phyloP scores from a whole-genome alignment of 148 eudicot species.

The Dianthus caryophyllus region DNA sequence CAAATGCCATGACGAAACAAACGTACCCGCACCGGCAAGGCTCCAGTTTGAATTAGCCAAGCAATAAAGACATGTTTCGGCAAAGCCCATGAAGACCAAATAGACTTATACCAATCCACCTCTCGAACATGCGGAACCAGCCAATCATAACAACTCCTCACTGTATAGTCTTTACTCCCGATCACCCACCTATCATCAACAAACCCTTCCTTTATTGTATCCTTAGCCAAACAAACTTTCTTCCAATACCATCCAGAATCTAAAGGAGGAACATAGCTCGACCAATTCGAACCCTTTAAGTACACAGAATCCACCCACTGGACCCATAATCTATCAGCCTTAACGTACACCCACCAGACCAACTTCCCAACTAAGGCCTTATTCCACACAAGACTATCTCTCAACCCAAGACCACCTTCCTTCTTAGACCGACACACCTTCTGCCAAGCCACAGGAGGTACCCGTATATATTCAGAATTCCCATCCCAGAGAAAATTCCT shows the following conservation, averaged over 20 bases:
- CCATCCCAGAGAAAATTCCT: too few relatives aligned
- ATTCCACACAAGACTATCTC: too few relatives aligned
- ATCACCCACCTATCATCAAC: neutral
- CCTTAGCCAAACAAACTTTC: neutral
- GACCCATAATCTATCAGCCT: too few relatives aligned
- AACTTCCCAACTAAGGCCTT: too few relatives aligned
- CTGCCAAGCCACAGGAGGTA: neutral
- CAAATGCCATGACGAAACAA: too few relatives aligned
- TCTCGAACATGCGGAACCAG: too few relatives aligned
- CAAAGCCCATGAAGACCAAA: too few relatives aligned
- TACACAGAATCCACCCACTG: neutral
- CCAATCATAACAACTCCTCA: too few relatives aligned
- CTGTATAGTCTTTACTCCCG: neutral
- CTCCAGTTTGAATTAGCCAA: neutral
- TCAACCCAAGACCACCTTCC: neutral
- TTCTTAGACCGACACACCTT: neutral
- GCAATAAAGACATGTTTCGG: neutral
- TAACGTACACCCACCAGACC: too few relatives aligned
- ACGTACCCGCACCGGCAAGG: too few relatives aligned
- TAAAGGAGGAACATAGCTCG: neutral
- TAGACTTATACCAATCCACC: too few relatives aligned
- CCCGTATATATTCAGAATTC: neutral
- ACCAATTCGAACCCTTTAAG: neutral
- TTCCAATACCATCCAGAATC: neutral
- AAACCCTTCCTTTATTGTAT: neutral